phyloP scores from a whole-genome alignment of 129 eudicot species.

The Kitagawia praeruptora region DNA sequence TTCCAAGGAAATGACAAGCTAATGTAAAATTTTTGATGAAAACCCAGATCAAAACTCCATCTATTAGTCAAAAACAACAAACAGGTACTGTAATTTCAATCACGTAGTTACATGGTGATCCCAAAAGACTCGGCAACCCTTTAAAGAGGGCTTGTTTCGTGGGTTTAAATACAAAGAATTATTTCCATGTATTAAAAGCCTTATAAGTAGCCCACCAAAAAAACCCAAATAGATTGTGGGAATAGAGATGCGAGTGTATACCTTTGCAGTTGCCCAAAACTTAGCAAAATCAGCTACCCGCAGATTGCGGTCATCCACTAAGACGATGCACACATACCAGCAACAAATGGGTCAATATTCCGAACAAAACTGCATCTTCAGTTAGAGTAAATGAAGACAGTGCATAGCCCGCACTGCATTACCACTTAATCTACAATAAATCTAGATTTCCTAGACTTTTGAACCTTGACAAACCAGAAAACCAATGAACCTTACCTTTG shows the following conservation, averaged over 20 bases:
- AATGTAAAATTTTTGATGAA: background rate
- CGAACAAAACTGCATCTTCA: constrained; percentile 85
- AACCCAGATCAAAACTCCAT: background rate
- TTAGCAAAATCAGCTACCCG: constrained; percentile 99
- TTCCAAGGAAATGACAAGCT: background rate
- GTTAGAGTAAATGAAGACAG: constrained; percentile 66
- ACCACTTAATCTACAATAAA: constrained; percentile 51
- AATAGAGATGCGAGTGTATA: constrained; percentile 70
- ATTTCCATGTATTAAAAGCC: background rate
- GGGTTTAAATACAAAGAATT: background rate
- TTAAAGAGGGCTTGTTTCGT: background rate
- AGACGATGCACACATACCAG: constrained; percentile 87
- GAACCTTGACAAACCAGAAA: constrained; percentile 15
- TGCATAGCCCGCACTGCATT: constrained; percentile 53
- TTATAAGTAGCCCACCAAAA: constrained; percentile 9
- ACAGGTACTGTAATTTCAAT: background rate
- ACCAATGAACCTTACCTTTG: constrained; percentile 16
- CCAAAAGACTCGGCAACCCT: background rate
- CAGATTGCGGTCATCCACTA: constrained; percentile 99
- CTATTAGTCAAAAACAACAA: background rate
- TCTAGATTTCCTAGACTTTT: constrained; percentile 17
- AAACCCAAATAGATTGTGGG: constrained; percentile 33
- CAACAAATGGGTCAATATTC: constrained; percentile 91
- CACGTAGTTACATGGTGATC: background rate
- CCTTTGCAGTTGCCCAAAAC: constrained; percentile 99